These are phyloP conservation scores for Xanthoparmelia taractica DNA, from an alignment of 495 filamentous ascomycete species.

Conservation along the genomic window DNA sequence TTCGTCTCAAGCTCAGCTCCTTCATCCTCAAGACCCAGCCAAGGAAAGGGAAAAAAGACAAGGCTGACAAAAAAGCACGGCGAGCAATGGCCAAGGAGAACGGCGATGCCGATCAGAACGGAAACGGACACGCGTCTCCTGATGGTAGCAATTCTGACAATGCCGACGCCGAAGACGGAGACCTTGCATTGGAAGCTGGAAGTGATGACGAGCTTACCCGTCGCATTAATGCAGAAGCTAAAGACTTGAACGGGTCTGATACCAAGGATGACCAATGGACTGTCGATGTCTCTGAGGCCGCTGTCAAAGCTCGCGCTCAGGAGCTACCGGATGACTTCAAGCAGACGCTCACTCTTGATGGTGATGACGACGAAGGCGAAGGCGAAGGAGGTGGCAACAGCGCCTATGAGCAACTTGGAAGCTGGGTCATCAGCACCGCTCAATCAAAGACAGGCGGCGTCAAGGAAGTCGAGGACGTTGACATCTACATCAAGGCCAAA, in stretches of 20 bases:
- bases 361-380: conserved; percentile 71
- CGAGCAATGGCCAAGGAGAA: conserved; percentile 74
- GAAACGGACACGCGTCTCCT: conserved; percentile 54
- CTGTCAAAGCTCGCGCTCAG: conserved; percentile 86
- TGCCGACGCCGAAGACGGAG: conserved; percentile 62
- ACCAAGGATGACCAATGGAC: conserved; percentile 86
- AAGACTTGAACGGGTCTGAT: conserved; percentile 60
- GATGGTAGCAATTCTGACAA: conserved; percentile 71
- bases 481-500: conserved; percentile 92
- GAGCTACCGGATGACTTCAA: conserved; percentile 87
- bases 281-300: conserved; percentile 89
- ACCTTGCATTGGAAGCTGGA: conserved; percentile 62
- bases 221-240: conserved; percentile 75
- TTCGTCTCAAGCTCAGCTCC: conserved; percentile 88
- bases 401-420: conserved; percentile 84
- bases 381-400: conserved; percentile 68
- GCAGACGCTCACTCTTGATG: conserved; percentile 71
- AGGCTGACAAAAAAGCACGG: conserved; percentile 76
- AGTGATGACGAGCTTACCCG: conserved; percentile 92
- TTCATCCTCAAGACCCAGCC: conserved; percentile 96
- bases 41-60: conserved; percentile 94
- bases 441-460: conserved; percentile 60
- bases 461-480: conserved; percentile 69
- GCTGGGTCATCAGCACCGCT: conserved; percentile 78
- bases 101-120: conserved; percentile 52